Base-by-base conservation (phyloP, 495 filamentous ascomycete species). In the Aspergillus ellipticus region DNA sequence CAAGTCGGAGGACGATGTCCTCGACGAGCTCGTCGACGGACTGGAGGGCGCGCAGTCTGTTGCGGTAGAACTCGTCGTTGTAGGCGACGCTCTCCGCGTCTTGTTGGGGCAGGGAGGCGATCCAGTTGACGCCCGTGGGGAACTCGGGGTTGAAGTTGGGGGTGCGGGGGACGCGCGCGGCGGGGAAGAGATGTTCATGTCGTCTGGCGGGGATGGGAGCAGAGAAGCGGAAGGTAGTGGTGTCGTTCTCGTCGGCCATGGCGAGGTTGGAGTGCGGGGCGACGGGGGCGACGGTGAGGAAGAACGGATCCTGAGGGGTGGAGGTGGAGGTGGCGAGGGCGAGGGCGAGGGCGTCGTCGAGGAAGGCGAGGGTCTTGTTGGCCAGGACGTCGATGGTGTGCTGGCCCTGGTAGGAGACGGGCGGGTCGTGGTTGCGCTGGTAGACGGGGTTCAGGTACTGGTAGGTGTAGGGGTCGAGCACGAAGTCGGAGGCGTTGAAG, bases 21-120 rank as follows among this genome's bases (percentile, higher is more conserved):
- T 85, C 82, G 0, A 91, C 82, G 15, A 89, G 70, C 68, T 90
- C 87, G 55, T 91, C 87, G 2, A 90, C 86, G 6, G 77, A 76
- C 60, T 89, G 85, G 43, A 90, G 66, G 3, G 86, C 63, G 22
- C 82, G 81, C 11, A 90, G 71, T 1, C 88, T 79, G 28, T 78
- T 74, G 3, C 83, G 77, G 65, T 89, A 87, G 63, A 82, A 89
- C 51, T 85, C 73, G 59, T 91, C 88, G 54, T 87, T 82, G 60
- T 81, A 88, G 4, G 80, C 82, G 19, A 89, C 67, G 4, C 80
- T 79, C 1, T 77, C 70, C 16, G 79, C 62, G 54, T 70, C 78
- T 56, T 84, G 83, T 21, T 74, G 70, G 0, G 74, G 72, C 2
- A 88, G 72, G 21, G 66, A 60, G 8, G 70, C 70, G 37, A 90